Evolutionary conservation across 2,329 filamentous ascomycete genomes (phyloP).

Genomic region (Trematosphaeria pertusa): DNA sequence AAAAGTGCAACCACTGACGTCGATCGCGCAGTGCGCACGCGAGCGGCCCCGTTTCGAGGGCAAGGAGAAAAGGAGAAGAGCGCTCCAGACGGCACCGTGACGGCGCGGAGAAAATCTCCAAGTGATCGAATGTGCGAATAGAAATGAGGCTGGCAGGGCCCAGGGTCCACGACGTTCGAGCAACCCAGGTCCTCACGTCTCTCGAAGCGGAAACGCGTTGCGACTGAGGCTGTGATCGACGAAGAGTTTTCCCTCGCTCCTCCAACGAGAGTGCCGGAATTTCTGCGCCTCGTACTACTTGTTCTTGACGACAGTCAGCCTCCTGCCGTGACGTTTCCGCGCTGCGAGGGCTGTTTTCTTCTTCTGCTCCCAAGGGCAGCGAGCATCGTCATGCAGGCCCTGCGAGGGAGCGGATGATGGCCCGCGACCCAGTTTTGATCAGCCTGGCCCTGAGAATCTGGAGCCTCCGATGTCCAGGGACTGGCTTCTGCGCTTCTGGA

Average conservation of each 20-base stretch:
- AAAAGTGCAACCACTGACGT: conserved; percentile 9
- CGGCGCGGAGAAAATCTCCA: conserved; percentile 18
- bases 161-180: background rate
- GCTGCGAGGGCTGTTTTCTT: conserved; percentile 3
- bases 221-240: conserved; percentile 4
- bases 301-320: too few species aligned
- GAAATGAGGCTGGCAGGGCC: conserved; percentile 9
- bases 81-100: conserved; percentile 8
- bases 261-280: conserved; percentile 5
- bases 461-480: conserved; percentile 1
- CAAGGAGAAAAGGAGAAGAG: background rate
- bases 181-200: background rate
- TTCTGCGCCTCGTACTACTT: too few species aligned
- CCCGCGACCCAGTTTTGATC: conserved; percentile 20
- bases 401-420: conserved; percentile 6
- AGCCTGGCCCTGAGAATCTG: conserved; percentile 1
- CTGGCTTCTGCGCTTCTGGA: background rate
- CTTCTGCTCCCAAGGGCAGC: background rate
- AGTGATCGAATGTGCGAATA: background rate
- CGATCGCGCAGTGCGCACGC: conserved; percentile 2
- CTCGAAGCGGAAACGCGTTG: conserved; percentile 11
- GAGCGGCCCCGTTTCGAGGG: conserved; percentile 2
- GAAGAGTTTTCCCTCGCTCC: background rate
- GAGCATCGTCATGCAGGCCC: background rate
- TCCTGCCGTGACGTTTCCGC: background rate